Conservation (phyloP, 2,329 filamentous ascomycete genomes). For the Bipolaris cookei region DNA sequence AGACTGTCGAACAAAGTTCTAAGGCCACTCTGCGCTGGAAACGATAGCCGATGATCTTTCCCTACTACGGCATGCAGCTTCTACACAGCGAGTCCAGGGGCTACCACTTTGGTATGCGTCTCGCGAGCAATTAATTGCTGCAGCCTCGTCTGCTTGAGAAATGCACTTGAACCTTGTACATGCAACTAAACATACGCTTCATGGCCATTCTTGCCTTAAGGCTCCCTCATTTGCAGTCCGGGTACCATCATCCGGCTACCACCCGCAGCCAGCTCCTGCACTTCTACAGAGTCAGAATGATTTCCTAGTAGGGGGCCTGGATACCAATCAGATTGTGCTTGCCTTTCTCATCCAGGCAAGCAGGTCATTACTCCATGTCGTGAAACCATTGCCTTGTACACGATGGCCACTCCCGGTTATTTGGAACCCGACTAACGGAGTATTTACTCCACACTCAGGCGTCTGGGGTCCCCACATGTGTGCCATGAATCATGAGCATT, state of each 20-base stretch:
- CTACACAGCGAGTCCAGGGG: neutral
- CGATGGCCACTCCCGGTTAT: conserved; percentile 8
- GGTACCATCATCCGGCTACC: conserved; percentile 17
- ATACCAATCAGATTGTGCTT: conserved; percentile 8
- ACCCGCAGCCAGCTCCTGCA: conserved; percentile 1
- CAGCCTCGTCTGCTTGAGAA: neutral
- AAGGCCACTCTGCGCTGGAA: conserved; percentile 10
- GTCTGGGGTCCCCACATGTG: conserved; percentile 11
- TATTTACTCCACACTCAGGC: conserved; percentile 8
- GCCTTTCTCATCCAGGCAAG: conserved; percentile 2
- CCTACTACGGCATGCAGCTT: neutral
- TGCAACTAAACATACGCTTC: neutral
- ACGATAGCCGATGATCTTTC: conserved; percentile 19
- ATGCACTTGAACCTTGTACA: neutral
- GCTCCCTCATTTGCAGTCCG: conserved; percentile 4
- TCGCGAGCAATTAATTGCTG: neutral
- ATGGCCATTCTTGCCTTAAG: neutral
- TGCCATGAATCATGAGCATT: conserved; percentile 10
- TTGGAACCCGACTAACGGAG: conserved; percentile 7
- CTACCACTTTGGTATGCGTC: neutral
- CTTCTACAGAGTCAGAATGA: neutral
- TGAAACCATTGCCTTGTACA: conserved; percentile 3
- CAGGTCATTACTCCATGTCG: conserved; percentile 2
- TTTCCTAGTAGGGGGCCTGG: neutral
- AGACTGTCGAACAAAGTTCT: conserved; percentile 9